Conservation (phyloP, 2,329 filamentous ascomycete genomes). For the Colletotrichum cuscutae region DNA sequence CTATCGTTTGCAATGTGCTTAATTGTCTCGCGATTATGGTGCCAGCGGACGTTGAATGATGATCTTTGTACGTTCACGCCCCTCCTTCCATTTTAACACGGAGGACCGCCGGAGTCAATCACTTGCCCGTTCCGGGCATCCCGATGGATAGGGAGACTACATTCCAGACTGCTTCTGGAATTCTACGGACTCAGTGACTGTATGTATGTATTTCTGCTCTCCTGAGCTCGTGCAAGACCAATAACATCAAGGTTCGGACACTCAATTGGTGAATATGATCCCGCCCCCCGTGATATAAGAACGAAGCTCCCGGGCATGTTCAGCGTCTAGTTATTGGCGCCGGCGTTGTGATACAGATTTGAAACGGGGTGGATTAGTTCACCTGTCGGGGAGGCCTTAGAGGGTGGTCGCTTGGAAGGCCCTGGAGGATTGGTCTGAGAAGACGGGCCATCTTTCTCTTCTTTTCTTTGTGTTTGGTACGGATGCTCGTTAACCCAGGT, state of each 20-base stretch:
- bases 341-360: constrained; percentile 13
- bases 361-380: constrained; percentile 12
- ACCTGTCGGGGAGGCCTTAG: background rate
- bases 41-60: background rate
- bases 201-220: background rate
- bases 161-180: background rate
- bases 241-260: background rate
- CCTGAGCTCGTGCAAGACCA: background rate
- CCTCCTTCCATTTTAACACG: background rate
- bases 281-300: no score
- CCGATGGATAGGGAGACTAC: background rate
- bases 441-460: no score
- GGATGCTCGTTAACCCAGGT: background rate
- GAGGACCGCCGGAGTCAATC: background rate
- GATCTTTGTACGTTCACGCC: background rate
- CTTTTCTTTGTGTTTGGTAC: background rate
- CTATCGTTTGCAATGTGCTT: background rate
- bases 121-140: constrained; percentile 10
- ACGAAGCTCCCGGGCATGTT: background rate
- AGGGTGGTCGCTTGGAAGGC: no score
- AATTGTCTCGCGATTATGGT: constrained; percentile 9
- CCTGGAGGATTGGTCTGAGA: no score
- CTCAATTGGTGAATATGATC: background rate
- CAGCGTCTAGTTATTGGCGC: constrained; percentile 11
- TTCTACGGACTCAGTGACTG: background rate